Evolutionary conservation across 306 rosid genomes (phyloP).

Genomic region (Lupinus albus): DNA sequence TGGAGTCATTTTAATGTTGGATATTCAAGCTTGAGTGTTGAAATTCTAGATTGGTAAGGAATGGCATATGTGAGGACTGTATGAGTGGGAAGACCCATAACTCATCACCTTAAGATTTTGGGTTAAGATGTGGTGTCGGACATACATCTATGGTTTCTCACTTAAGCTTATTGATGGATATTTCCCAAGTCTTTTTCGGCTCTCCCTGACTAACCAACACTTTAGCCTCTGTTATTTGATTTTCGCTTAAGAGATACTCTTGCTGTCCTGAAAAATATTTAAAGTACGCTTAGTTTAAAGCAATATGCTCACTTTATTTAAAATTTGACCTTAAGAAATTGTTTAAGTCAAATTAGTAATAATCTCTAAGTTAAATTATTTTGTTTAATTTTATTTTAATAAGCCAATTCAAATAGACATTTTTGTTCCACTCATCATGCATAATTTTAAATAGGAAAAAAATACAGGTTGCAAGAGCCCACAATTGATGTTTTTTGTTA

Average conservation of each 20-base stretch:
- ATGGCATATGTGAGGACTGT: not conserved
- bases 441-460: conserved; percentile 6
- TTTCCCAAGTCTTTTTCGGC: no score
- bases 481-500: conserved; percentile 11
- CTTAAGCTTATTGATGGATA: no score
- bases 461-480: not conserved
- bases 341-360: not conserved
- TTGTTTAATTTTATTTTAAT: not conserved
- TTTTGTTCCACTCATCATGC: not conserved
- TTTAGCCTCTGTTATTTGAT: conserved; percentile 8
- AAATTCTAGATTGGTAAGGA: not conserved
- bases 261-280: conserved; percentile 14
- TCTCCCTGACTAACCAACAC: no score
- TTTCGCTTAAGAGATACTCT: conserved; percentile 8
- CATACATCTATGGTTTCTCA: no score
- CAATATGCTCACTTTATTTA: conserved; percentile 21
- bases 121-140: no score
- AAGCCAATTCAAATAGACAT: conserved; percentile 27
- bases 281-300: conserved; percentile 13
- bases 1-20: not conserved
- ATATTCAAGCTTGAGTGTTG: not conserved
- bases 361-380: no score
- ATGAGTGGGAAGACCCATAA: not conserved
- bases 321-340: conserved; percentile 3
- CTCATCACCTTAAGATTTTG: no score